Evolutionary conservation across 129 eudicot species (phyloP).

Genomic region (Tanacetum coccineum): DNA sequence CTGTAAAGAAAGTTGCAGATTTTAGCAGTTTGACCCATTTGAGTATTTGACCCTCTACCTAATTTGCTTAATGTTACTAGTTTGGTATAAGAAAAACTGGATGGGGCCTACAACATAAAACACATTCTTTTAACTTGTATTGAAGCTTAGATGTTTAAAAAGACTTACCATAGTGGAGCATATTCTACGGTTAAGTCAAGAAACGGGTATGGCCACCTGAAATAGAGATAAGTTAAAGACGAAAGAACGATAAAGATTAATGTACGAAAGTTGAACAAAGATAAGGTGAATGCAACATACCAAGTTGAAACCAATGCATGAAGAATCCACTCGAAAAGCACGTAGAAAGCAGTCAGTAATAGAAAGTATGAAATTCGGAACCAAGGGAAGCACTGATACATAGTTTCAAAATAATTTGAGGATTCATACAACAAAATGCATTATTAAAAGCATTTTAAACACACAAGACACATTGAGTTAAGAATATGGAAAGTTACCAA

Average conservation of each 20-base stretch:
- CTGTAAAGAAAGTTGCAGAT: background rate
- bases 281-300: constrained; percentile 31
- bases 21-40: constrained; percentile 6
- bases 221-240: constrained; percentile 21
- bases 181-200: constrained; percentile 51
- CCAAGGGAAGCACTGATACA: constrained; percentile 70
- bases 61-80: background rate
- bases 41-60: background rate
- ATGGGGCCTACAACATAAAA: background rate
- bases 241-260: constrained; percentile 3
- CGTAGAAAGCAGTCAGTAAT: constrained; percentile 59
- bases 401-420: background rate
- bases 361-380: constrained; percentile 69
- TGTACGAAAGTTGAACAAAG: background rate
- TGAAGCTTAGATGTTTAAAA: background rate
- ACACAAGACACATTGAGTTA: background rate
- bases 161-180: constrained; percentile 75
- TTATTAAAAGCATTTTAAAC: background rate
- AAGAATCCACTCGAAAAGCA: constrained; percentile 72
- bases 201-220: constrained; percentile 96
- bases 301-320: constrained; percentile 59
- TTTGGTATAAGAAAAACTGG: background rate
- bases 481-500: constrained; percentile 41
- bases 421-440: background rate
- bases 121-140: background rate